Conservation (phyloP, 2,329 filamentous ascomycete genomes). For the Camptophora hylomeconis region DNA sequence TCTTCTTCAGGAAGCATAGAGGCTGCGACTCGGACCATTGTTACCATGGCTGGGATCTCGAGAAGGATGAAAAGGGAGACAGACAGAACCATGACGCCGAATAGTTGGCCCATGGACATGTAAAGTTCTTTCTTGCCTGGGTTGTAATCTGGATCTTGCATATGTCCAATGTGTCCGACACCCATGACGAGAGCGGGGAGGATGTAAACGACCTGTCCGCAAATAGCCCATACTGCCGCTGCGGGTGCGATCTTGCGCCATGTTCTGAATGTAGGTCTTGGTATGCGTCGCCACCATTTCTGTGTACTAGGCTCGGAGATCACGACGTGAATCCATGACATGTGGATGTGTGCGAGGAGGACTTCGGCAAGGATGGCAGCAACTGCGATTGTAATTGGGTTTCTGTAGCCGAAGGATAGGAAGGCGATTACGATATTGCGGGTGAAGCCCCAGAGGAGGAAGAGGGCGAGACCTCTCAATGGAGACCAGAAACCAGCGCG, state of each 20-base stretch:
- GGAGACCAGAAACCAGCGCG: constrained; percentile 51
- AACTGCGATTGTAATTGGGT: constrained; percentile 34
- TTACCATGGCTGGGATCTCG: constrained; percentile 62
- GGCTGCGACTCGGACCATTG: constrained; percentile 72
- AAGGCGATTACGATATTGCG: constrained; percentile 31
- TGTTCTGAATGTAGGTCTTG: constrained; percentile 49
- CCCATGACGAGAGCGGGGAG: constrained; percentile 29
- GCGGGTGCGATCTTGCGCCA: constrained; percentile 61
- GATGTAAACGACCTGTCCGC: constrained; percentile 34
- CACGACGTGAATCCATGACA: constrained; percentile 38
- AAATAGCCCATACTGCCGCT: constrained; percentile 46
- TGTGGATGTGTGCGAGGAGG: constrained; percentile 27
- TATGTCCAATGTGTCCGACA: constrained; percentile 35
- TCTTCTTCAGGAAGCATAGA: constrained; percentile 71
- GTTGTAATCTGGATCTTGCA: constrained; percentile 19
- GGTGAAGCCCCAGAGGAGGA: constrained; percentile 34
- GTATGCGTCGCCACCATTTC: constrained; percentile 57
- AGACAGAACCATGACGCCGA: constrained; percentile 34
- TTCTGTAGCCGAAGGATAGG: constrained; percentile 32
- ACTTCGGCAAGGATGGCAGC: constrained; percentile 46
- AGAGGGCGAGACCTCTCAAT: constrained; percentile 54
- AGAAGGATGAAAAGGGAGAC: constrained; percentile 45
- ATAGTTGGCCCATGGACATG: constrained; percentile 25
- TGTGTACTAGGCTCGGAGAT: constrained; percentile 56
- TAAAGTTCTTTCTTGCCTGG: constrained; percentile 24